Conservation (phyloP, 805 yeast species). For the Starmera quercuum region DNA sequence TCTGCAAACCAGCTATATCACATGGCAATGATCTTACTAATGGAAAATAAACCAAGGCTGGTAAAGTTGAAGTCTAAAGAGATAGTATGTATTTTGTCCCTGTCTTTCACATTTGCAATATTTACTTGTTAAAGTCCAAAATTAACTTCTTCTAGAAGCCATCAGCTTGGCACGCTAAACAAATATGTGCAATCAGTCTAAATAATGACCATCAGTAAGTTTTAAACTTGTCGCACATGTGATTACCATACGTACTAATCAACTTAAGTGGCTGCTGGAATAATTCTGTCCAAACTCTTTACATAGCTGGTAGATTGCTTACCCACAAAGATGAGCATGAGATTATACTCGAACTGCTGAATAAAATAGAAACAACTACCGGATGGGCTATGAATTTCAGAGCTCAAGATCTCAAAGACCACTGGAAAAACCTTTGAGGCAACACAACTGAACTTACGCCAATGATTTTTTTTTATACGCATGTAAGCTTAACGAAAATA, state of each 20-base stretch:
- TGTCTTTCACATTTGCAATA: no score
- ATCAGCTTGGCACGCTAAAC: conserved; percentile 19
- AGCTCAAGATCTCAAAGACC: conserved; percentile 20
- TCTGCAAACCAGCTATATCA: conserved; percentile 32
- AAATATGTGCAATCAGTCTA: conserved; percentile 13
- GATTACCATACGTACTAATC: no score
- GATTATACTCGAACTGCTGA: conserved; percentile 21
- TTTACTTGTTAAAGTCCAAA: no score
- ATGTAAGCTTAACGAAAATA: no score
- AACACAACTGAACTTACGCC: no score
- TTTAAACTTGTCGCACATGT: no score
- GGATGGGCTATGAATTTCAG: conserved; percentile 27
- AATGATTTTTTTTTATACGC: no score
- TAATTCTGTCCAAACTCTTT: conserved; percentile 14
- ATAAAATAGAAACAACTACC: conserved; percentile 20
- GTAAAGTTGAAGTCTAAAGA: no score
- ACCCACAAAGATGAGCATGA: conserved; percentile 20
- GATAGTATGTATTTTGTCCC: no score
- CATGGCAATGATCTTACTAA: conserved; percentile 29
- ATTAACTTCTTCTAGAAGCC: no score
- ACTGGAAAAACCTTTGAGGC: no score
- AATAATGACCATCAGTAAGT: conserved; percentile 17
- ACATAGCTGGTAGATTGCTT: conserved; percentile 16
- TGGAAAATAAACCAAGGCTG: conserved; percentile 32
- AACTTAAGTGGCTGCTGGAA: conserved; percentile 19